Percentiles rank a stretch among this genome's conserved stretches.
Evolutionary conservation across 768 basidiomycete species (phyloP).

Genomic region (Rhizopogon salebrosus): DNA sequence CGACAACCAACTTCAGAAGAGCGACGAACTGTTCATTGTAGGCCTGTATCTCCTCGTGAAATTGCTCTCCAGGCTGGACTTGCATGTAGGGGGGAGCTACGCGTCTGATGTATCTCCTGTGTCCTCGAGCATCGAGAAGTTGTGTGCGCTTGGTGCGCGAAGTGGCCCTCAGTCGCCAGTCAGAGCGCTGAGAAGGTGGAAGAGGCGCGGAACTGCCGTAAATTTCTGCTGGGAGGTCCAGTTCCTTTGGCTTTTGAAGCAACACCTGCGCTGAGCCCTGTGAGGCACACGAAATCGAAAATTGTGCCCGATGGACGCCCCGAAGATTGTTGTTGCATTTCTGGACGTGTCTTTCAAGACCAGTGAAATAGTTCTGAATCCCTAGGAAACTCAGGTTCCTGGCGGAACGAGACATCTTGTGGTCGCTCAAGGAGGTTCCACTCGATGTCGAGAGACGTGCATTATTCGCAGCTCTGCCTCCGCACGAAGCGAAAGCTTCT

Average conservation of each 20-base stretch:
- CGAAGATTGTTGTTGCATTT: not conserved
- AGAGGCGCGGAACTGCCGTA: conserved; percentile 23
- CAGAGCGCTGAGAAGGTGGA: conserved; percentile 36
- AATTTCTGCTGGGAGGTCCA: conserved; percentile 19
- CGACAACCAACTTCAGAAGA: not conserved
- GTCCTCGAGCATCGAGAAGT: conserved; percentile 8
- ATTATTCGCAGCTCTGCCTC: not conserved
- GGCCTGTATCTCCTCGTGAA: conserved; percentile 43
- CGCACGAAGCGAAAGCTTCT: not conserved
- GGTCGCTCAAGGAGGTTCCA: not conserved
- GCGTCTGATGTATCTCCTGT: conserved; percentile 30
- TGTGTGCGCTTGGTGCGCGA: conserved; percentile 32
- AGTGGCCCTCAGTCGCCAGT: conserved; percentile 55
- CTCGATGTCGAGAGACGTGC: not conserved
- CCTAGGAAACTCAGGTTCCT: conserved; percentile 24
- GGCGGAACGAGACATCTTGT: not conserved
- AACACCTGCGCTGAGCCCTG: conserved; percentile 5
- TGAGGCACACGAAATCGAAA: conserved; percentile 13
- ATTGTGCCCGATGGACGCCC: not conserved
- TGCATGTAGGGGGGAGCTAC: conserved; percentile 30
- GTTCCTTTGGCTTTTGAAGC: conserved; percentile 10
- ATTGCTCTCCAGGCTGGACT: conserved; percentile 34
- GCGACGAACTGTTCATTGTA: conserved; percentile 50
- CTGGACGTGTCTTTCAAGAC: conserved; percentile 6
- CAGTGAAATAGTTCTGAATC: conserved; percentile 24